Evolutionary conservation across 257 asterid species (phyloP), one percentile per base, ranked within the genome.

Genomic region (Solanum pennellii): DNA sequence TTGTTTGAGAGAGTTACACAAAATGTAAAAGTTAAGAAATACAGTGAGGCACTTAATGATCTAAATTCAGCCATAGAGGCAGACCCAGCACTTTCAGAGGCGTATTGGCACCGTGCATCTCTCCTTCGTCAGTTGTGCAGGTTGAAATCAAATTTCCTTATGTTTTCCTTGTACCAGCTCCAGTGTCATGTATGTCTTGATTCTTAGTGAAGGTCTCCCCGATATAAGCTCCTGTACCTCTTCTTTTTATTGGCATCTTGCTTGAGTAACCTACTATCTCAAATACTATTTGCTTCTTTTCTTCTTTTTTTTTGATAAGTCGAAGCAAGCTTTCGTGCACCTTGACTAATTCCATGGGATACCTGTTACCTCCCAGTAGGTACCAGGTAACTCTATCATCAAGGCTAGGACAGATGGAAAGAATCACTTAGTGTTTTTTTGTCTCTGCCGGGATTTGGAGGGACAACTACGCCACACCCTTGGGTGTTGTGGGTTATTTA

Each of bases 51-150:
- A 75, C 98, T 96, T 42, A 89, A 91, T 85, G 97, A 96, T 74
- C 95, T 96, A 79, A 94, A 96, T 89, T 86, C 99, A 85, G 98
- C 98, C 83, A 92, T 96, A 88, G 95, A 95, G 88, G 94, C 95
- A 86, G 98, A 96, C 88, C 98, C 98, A 75, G 88, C 95, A 25
- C 91, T 95, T 59, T 94, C 97, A 71, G 96, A 95, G 88, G 99
- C 98, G 37, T 94, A 94, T 87, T 90, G 91, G 94, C 98, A 90
- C 85, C 91, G 95, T 80, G 98, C 98, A 71, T 96, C 98, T 29
- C 83, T 96, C 86, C 95, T 95, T 77, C 98, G 98, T 85, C 97
- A 93, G 82, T 35, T 94, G 85, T 95, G 98, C 98, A 93, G 99
- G 98, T 95, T 88, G 49, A 86, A 1, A 45, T 82, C 71, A 18